Evolutionary conservation across 2,329 filamentous ascomycete genomes (phyloP).

Genomic region (Aspergillus udagawae): DNA sequence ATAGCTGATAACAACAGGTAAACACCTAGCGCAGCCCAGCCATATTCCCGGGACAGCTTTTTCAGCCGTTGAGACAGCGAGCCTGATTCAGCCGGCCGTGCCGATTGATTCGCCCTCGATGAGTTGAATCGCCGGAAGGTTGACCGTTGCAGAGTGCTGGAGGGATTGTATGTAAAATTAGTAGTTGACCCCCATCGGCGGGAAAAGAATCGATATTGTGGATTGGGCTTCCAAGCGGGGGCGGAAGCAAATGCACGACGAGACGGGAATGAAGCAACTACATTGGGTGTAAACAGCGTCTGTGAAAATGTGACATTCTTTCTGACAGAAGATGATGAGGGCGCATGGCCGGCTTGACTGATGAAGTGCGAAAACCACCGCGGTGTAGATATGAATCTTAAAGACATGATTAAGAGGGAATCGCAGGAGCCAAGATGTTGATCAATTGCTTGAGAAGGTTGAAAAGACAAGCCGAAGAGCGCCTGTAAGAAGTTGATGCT

Average conservation of each 20-base stretch:
- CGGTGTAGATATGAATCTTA: neutral
- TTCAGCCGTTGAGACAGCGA: slow-evolving; percentile 69
- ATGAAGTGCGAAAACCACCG: neutral
- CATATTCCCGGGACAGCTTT: slow-evolving; percentile 86
- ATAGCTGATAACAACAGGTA: slow-evolving; percentile 78
- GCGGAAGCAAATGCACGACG: neutral
- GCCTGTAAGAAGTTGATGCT: neutral
- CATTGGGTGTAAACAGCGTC: neutral
- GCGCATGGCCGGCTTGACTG: neutral
- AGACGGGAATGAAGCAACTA: neutral
- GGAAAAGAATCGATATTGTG: neutral
- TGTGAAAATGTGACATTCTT: neutral
- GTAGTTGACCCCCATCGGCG: neutral
- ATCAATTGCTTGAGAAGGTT: neutral
- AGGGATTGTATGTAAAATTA: neutral
- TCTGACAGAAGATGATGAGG: neutral
- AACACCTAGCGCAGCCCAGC: slow-evolving; percentile 88
- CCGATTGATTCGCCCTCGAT: slow-evolving; percentile 16
- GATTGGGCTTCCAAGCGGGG: neutral
- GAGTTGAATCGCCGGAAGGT: slow-evolving; percentile 24
- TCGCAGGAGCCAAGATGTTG: neutral
- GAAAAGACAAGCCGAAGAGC: neutral
- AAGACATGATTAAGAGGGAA: neutral
- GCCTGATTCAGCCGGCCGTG: slow-evolving; percentile 29
- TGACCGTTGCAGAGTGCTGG: slow-evolving; percentile 1